These are phyloP conservation scores for Combretum micranthum DNA, from an alignment of 345 rosid genomes.

Conservation along the genomic window DNA sequence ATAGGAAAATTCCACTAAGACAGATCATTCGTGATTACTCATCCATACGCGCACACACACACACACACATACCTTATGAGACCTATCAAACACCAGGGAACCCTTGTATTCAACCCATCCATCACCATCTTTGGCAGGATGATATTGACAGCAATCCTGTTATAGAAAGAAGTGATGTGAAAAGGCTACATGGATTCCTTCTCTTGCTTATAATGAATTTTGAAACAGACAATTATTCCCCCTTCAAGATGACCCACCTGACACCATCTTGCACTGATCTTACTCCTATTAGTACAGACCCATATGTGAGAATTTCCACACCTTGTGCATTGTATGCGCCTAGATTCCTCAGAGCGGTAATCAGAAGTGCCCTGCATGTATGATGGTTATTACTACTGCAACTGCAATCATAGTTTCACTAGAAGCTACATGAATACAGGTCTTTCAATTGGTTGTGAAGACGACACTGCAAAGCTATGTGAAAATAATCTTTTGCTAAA, in stretches of 20 bases:
- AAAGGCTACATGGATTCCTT: no score
- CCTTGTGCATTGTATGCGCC: constrained; percentile 93
- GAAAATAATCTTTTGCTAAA: no score
- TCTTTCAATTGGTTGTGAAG: no score
- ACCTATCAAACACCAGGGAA: constrained; percentile 69
- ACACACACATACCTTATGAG: constrained; percentile 49
- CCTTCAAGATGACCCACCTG: constrained; percentile 41
- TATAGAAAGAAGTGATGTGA: constrained; percentile 10
- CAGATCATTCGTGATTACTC: no score
- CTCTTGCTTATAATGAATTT: constrained; percentile 6
- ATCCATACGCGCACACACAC: no score
- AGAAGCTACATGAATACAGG: no score
- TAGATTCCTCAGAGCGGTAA: constrained; percentile 81
- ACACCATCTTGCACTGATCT: constrained; percentile 96
- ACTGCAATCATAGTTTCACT: background rate
- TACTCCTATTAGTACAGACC: constrained; percentile 85
- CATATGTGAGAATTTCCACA: constrained; percentile 90
- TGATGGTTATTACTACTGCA: background rate
- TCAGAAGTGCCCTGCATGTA: constrained; percentile 47
- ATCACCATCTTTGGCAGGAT: constrained; percentile 99
- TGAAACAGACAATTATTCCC: background rate
- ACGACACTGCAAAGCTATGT: background rate
- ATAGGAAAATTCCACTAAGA: no score
- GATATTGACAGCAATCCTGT: constrained; percentile 95
- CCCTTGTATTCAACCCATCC: constrained; percentile 99